Percentiles rank a stretch among this genome's conserved stretches.
Evolutionary conservation across 2,329 filamentous ascomycete species (phyloP).

Genomic region (Talaromyces marneffei): DNA sequence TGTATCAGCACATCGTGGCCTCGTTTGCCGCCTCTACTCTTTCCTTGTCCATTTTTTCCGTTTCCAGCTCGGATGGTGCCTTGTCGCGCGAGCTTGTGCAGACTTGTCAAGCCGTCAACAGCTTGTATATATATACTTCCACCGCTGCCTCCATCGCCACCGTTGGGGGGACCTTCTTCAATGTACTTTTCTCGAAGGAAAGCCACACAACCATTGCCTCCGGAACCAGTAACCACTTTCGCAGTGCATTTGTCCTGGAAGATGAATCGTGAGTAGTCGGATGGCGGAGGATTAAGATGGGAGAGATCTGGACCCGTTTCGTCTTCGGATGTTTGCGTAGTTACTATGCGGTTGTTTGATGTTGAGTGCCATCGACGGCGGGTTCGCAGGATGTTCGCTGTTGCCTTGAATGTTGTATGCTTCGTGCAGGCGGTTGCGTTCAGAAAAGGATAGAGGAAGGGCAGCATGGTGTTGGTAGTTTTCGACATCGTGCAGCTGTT

Average conservation of each 20-base stretch:
- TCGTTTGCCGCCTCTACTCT: conserved; percentile 58
- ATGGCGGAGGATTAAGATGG: conserved; percentile 72
- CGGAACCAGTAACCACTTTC: conserved; percentile 69
- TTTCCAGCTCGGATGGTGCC: conserved; percentile 52
- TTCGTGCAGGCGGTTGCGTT: conserved; percentile 17
- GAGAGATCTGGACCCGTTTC: conserved; percentile 30
- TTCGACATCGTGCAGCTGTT: conserved; percentile 15
- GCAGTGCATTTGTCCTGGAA: conserved; percentile 84
- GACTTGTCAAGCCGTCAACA: conserved; percentile 78
- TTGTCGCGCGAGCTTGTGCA: conserved; percentile 81
- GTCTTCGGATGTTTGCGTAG: conserved; percentile 5
- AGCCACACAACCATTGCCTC: conserved; percentile 89
- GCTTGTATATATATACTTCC: conserved; percentile 94
- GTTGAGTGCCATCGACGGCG: conserved; percentile 23
- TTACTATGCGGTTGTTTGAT: not conserved
- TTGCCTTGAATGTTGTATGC: conserved; percentile 13
- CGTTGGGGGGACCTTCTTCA: conserved; percentile 83
- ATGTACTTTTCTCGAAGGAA: conserved; percentile 90
- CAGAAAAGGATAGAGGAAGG: conserved; percentile 32
- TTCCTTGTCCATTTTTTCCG: conserved; percentile 44
- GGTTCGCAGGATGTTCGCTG: conserved; percentile 7
- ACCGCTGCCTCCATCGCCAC: conserved; percentile 86
- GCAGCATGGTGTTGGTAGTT: conserved; percentile 22
- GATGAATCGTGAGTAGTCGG: conserved; percentile 74
- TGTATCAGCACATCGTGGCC: conserved; percentile 84